Conservation (phyloP, 108 stramenopile genomes). For the Skeletonema potamos region DNA sequence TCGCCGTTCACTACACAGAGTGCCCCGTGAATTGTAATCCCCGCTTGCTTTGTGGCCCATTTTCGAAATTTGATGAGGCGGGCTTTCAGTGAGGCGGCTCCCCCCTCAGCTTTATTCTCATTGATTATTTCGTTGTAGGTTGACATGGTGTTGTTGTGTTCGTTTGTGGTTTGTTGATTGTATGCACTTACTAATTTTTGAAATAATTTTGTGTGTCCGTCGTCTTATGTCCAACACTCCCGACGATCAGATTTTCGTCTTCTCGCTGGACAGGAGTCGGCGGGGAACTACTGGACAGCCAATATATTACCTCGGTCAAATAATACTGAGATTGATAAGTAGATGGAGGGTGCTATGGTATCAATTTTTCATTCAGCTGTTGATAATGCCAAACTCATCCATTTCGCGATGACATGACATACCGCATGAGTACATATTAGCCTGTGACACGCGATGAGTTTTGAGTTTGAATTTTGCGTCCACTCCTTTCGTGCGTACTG, state of each 20-base stretch:
- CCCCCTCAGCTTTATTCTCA: conserved; percentile 35
- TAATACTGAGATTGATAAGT: too few species aligned
- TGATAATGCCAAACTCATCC: too few species aligned
- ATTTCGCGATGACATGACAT: too few species aligned
- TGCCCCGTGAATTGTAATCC: conserved; percentile 62
- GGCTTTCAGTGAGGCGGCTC: conserved; percentile 56
- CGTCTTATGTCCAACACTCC: too few species aligned
- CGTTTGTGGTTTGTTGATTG: neutral
- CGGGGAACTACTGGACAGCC: neutral
- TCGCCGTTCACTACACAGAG: conserved; percentile 86
- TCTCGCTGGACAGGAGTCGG: neutral
- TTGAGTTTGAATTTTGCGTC: too few species aligned
- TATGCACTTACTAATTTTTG: neutral
- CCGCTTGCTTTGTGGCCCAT: conserved; percentile 72
- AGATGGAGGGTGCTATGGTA: neutral
- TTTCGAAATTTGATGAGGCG: conserved; percentile 73
- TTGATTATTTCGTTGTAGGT: conserved; percentile 41
- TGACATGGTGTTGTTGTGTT: neutral
- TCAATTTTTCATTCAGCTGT: too few species aligned
- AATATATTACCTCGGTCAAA: neutral
- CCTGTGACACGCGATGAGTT: too few species aligned
- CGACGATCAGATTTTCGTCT: neutral
- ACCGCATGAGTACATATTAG: too few species aligned
- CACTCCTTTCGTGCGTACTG: too few species aligned
- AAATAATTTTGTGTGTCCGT: neutral